These are phyloP conservation scores for Plasmodium relictum DNA, from an alignment of 169 alveolate species.

Conservation along the genomic window DNA sequence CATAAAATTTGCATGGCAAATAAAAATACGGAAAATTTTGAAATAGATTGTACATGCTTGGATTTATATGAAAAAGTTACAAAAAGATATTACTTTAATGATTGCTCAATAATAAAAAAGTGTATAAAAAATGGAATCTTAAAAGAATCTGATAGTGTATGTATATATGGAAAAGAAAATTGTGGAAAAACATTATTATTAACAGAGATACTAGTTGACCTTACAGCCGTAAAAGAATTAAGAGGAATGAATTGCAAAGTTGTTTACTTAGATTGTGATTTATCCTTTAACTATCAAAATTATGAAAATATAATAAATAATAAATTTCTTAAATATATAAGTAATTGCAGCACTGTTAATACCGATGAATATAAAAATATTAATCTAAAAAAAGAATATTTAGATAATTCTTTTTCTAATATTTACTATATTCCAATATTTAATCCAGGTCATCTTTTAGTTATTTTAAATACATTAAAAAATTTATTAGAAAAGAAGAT, in stretches of 20 bases:
- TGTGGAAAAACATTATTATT: slow-evolving; percentile 63
- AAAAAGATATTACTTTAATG: slow-evolving; percentile 22
- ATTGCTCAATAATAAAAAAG: slow-evolving; percentile 52
- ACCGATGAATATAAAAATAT: background rate
- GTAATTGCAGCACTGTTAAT: background rate
- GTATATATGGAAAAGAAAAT: slow-evolving; percentile 75
- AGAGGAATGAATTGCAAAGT: slow-evolving; percentile 74
- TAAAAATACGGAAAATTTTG: slow-evolving; percentile 8
- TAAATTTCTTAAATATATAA: slow-evolving; percentile 41
- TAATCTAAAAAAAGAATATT: slow-evolving; percentile 22
- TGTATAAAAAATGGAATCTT: slow-evolving; percentile 56
- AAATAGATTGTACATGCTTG: slow-evolving; percentile 70
- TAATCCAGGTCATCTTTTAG: slow-evolving; percentile 71
- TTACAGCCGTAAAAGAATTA: slow-evolving; percentile 70
- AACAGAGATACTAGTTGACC: slow-evolving; percentile 66
- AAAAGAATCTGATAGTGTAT: slow-evolving; percentile 59
- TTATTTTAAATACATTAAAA: slow-evolving; percentile 62
- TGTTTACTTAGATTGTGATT: slow-evolving; percentile 62
- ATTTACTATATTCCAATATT: slow-evolving; percentile 64
- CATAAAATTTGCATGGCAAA: slow-evolving; percentile 42
- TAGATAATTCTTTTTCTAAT: slow-evolving; percentile 56
- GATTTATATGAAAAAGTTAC: slow-evolving; percentile 51
- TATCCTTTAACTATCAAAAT: slow-evolving; percentile 53
- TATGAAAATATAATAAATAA: slow-evolving; percentile 47
- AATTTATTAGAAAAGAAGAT: slow-evolving; percentile 52